Base-by-base conservation (phyloP, 108 stramenopile species). In the Asterionellopsis glacialis region DNA sequence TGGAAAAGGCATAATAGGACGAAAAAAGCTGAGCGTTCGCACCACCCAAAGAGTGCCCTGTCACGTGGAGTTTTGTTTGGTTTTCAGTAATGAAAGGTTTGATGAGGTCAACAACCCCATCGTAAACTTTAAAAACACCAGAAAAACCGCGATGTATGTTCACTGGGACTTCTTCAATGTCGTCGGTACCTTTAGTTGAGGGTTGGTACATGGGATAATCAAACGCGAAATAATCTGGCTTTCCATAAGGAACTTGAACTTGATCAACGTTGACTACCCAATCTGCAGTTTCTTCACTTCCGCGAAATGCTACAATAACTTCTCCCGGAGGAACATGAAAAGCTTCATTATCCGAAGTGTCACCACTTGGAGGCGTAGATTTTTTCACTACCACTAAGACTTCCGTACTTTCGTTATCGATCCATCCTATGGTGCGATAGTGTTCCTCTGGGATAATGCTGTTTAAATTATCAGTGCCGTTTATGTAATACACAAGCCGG, bases 1-100 rank as follows among this genome's bases (percentile, higher is more conserved):
- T 50, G 2, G 22, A 21, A 7, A 6, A 51, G 13, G 62, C 62
- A 63, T 28, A 63, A 28, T 63, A 63, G 62, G 62, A 52, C 5
- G 51, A 50, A 15, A 52, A 25, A 23, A 63, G 19, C 33, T 9
- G 9, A 2, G 62, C 62, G 27, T 40, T 51, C 15, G 62, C 62
- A 28, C 62, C 62, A 26, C 62, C 62, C 5, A 63, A 21, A 22
- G 28, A 19, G 11, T 51, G 49, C 14, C 62, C 62, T n/a, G 39
- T 52, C 2, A 51, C 53, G 51, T 63, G 51, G 3, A 63, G 7
- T 27, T 9, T 51, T 1, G 12, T 16, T n/a, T 51, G 18, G 14
- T 51, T 51, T 33, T 7, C 33, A n/a, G n/a, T n/a, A 28, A 57
- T 38, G 28, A 57, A 6, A 4, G 26, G 16, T 40, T 28, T 33